Evolutionary conservation across 192 early-diverging fungal species (phyloP).

Genomic region (Coemansia pectinata): DNA sequence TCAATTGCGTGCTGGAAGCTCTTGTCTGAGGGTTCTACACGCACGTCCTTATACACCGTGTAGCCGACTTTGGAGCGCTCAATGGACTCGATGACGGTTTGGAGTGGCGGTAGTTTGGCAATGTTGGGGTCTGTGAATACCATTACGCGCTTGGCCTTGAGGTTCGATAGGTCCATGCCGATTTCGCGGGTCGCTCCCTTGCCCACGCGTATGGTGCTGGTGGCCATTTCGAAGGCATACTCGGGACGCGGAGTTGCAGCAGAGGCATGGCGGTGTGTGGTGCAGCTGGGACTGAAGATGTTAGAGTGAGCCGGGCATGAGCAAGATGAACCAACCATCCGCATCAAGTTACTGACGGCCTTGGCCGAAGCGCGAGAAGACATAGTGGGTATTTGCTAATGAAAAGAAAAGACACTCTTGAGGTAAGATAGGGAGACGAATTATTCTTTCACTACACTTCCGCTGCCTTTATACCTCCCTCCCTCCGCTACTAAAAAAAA

Average conservation of each 20-base stretch:
- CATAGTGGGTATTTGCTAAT: background rate
- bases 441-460: background rate
- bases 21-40: conserved; percentile 81
- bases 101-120: conserved; percentile 71
- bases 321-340: conserved; percentile 53
- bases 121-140: conserved; percentile 82
- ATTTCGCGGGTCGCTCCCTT: conserved; percentile 80
- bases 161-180: conserved; percentile 79
- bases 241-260: conserved; percentile 42
- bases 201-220: conserved; percentile 85
- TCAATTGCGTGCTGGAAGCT: conserved; percentile 83
- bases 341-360: conserved; percentile 52
- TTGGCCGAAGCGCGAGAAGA: conserved; percentile 28
- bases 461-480: background rate
- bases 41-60: conserved; percentile 74
- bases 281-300: conserved; percentile 19
- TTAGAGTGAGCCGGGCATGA: conserved; percentile 52
- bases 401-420: background rate
- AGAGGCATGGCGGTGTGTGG: conserved; percentile 28
- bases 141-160: conserved; percentile 78
- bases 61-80: conserved; percentile 65
- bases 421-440: background rate
- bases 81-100: conserved; percentile 76
- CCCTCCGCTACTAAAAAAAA: background rate
- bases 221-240: conserved; percentile 87